A percentile compares a stretch with the other conserved stretches of the same genome.
These are phyloP conservation scores for Lenzites betulinus DNA, from an alignment of 768 basidiomycete species.

Conservation along the genomic window DNA sequence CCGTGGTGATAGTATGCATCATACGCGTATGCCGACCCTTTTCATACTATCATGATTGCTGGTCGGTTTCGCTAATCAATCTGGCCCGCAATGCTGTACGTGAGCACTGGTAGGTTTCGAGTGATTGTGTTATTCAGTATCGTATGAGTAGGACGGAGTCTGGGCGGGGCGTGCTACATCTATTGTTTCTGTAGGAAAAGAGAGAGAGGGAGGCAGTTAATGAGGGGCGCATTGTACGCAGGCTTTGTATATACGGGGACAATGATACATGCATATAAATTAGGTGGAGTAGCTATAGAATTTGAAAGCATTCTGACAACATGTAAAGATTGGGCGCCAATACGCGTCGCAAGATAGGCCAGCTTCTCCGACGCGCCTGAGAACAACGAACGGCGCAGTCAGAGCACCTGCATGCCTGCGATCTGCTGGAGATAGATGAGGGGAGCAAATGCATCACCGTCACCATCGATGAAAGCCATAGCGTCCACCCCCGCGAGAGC, in stretches of 20 bases:
- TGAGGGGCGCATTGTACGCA: too few relatives aligned
- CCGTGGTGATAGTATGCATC: background rate
- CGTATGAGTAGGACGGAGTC: background rate
- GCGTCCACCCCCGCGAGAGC: background rate
- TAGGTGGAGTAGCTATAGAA: background rate
- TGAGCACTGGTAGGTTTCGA: background rate
- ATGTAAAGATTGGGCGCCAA: background rate
- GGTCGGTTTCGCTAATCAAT: too few relatives aligned
- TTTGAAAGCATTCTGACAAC: too few relatives aligned
- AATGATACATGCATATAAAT: conserved; percentile 5
- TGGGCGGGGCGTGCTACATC: conserved; percentile 8
- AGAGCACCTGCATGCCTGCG: conserved; percentile 3
- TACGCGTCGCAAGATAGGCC: background rate
- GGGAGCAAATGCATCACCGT: background rate
- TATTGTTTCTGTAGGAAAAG: background rate
- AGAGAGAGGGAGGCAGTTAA: background rate
- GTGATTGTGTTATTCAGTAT: background rate
- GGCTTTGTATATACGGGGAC: background rate
- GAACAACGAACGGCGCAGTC: background rate
- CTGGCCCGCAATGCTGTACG: conserved; percentile 1
- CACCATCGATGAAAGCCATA: background rate
- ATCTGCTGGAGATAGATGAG: conserved; percentile 1
- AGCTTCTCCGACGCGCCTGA: background rate
- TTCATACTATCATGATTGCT: background rate
- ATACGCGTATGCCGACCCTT: background rate